phyloP scores from a whole-genome alignment of 2,329 filamentous ascomycete species.

The Clonostachys rhizophaga region DNA sequence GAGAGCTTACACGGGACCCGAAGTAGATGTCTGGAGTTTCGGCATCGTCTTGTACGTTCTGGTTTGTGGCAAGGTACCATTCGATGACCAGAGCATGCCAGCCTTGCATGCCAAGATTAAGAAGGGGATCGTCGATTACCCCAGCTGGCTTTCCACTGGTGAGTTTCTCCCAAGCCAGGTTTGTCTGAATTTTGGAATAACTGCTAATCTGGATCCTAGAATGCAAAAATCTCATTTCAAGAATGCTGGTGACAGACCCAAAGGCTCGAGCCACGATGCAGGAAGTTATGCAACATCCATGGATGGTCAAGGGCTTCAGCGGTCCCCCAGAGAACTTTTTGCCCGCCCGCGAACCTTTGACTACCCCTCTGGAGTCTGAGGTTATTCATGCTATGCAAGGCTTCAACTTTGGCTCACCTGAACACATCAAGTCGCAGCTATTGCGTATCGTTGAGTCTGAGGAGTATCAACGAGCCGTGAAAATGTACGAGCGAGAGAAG shows the following conservation, averaged over 20 bases:
- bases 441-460: conserved; percentile 86
- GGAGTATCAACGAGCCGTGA: conserved; percentile 85
- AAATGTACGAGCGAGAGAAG: conserved; percentile 62
- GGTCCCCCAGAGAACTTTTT: conserved; percentile 86
- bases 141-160: conserved; percentile 88
- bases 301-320: conserved; percentile 91
- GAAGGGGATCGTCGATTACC: conserved; percentile 93
- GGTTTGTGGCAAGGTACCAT: conserved; percentile 96
- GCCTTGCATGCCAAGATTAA: conserved; percentile 98
- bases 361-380: conserved; percentile 74
- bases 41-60: conserved; percentile 96
- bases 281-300: conserved; percentile 92
- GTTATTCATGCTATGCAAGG: conserved; percentile 94
- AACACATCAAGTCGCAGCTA: conserved; percentile 77
- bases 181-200: background rate
- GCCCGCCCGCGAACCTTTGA: conserved; percentile 77
- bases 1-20: conserved; percentile 88
- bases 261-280: conserved; percentile 78
- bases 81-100: conserved; percentile 99
- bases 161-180: conserved; percentile 14
- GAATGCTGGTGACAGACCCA: conserved; percentile 95
- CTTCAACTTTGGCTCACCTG: conserved; percentile 90
- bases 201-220: conserved; percentile 53
- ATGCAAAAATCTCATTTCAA: conserved; percentile 86
- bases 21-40: conserved; percentile 98